phyloP scores from a whole-genome alignment of 495 filamentous ascomycete species.

The Xylaria grammica region DNA sequence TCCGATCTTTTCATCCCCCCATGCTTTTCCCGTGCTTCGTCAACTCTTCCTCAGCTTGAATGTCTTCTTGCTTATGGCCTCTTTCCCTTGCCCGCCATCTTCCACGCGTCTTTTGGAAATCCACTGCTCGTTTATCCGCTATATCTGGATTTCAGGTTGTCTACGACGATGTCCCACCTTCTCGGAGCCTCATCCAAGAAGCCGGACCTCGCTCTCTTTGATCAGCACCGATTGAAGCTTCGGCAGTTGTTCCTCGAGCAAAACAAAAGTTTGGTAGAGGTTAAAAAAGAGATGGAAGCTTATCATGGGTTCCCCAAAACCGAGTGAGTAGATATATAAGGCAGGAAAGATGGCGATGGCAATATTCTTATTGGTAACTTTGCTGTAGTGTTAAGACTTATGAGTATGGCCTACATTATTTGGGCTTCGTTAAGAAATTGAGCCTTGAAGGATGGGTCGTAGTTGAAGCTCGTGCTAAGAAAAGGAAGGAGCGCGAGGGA shows the following conservation, averaged over 20 bases:
- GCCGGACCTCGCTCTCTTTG: neutral
- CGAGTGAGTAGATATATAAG: neutral
- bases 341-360: no score
- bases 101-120: neutral
- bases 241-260: neutral
- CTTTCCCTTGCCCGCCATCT: neutral
- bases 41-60: neutral
- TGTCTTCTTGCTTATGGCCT: no score
- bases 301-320: neutral
- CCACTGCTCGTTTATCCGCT: neutral
- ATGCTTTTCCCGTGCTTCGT: no score
- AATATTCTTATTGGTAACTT: neutral
- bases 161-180: neutral
- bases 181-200: neutral
- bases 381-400: neutral
- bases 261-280: neutral
- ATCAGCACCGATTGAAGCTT: neutral
- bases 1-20: neutral
- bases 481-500: slow-evolving; percentile 1
- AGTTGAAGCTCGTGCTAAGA: slow-evolving; percentile 2
- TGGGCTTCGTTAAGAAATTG: neutral
- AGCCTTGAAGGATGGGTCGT: neutral
- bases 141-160: neutral
- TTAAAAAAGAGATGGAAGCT: neutral
- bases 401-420: neutral